Base-by-base conservation (phyloP, 345 rosid species). In the Salix purpurea region DNA sequence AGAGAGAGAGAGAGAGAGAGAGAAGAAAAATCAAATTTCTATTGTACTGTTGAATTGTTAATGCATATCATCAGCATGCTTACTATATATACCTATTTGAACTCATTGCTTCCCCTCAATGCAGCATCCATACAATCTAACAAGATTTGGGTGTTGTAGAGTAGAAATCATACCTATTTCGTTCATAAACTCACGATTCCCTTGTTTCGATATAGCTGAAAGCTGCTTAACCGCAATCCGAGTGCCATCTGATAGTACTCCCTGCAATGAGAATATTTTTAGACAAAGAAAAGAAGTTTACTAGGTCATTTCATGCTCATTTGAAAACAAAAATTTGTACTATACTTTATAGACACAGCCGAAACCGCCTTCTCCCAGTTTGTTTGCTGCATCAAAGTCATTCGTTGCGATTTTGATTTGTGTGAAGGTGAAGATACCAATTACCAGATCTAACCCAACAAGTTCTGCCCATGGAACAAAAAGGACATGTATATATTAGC, bases 311-410 rank as follows among this genome's bases (percentile, higher is more conserved):
- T 34, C 36, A 34, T 4, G 36, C 36, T 34, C 36, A 34, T 34
- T 34, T 34, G 36, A 34, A 34, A 34, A 34, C 6, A 34, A 0
- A 34, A 34, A 34, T 34, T 52, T 52, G 58, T 19, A 6, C 58
- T 52, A 52, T 52, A 90, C 91, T 91, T 87, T 90, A 78, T 83
- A 86, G 15, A 88, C 94, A 52, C 89, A 85, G 67, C 94, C 94
- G 6, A 90, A 90, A n/a, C 94, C 90, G 54, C 94, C 94, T 82
- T 90, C 90, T 48, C 91, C 91, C 6, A 90, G 82, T 80, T 90
- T 90, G 79, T 90, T 88, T 14, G 48, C 71, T 9, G 69, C 39
- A 77, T 87, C 84, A 77, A 90, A 90, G 83, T 88, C 83, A 72
- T 87, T 77, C 83, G n/a, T n/a, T 52, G 90, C 88, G 66, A 79